These are phyloP conservation scores for Amanita thiersii DNA, from an alignment of 768 basidiomycete species.

Conservation along the genomic window DNA sequence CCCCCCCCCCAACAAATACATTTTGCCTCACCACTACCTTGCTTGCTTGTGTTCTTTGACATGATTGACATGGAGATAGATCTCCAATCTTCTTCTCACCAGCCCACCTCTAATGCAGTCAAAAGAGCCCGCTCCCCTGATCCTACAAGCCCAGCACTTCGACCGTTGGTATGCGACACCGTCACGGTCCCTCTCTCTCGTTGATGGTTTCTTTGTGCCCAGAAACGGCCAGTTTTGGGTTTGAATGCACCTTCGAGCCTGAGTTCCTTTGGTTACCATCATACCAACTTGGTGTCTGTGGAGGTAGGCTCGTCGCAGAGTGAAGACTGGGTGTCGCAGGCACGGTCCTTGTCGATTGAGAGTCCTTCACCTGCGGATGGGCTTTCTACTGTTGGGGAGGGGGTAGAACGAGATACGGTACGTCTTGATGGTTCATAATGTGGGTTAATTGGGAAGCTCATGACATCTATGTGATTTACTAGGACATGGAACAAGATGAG, in stretches of 20 bases:
- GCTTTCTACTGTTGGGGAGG: background rate
- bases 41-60: conserved; percentile 9
- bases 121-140: conserved; percentile 63
- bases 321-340: conserved; percentile 74
- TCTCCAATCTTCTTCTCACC: conserved; percentile 29
- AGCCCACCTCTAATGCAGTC: conserved; percentile 14
- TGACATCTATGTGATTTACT: background rate
- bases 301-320: conserved; percentile 25
- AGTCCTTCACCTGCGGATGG: conserved; percentile 27
- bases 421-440: conserved; percentile 16
- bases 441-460: too few species aligned
- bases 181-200: conserved; percentile 10
- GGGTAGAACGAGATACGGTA: conserved; percentile 9
- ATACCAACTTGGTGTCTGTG: background rate
- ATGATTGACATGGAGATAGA: conserved; percentile 50
- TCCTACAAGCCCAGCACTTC: conserved; percentile 25
- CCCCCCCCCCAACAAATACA: too few species aligned
- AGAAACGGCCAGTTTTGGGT: conserved; percentile 8
- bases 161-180: conserved; percentile 41
- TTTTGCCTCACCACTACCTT: conserved; percentile 7
- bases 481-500: conserved; percentile 5
- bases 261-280: background rate
- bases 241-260: background rate
- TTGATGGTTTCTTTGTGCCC: background rate
- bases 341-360: conserved; percentile 58